phyloP scores from a whole-genome alignment of 352 stramenopile genomes.

The Phytophthora nicotianae region DNA sequence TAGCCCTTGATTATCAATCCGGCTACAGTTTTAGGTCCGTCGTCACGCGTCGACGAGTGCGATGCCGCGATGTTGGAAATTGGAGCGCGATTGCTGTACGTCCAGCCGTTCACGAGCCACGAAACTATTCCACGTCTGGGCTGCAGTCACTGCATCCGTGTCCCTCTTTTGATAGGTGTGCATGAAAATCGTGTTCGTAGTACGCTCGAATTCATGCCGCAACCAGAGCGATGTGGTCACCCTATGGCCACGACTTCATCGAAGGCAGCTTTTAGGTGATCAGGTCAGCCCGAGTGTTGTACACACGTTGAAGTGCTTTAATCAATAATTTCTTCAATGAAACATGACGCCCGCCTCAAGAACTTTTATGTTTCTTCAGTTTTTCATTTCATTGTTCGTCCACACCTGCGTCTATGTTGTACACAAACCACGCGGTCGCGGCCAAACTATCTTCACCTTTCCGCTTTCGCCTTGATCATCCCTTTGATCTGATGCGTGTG shows the following conservation, averaged over 20 bases:
- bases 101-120: conserved; percentile 9
- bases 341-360: neutral
- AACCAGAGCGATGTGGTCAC: conserved; percentile 3
- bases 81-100: conserved; percentile 7
- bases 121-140: conserved; percentile 6
- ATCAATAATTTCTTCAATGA: neutral
- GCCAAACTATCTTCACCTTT: conserved; percentile 11
- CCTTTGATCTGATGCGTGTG: conserved; percentile 22
- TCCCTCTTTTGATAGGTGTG: conserved; percentile 9
- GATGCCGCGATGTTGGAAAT: conserved; percentile 5
- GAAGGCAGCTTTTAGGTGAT: neutral
- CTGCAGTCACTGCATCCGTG: neutral
- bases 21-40: neutral
- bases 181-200: neutral
- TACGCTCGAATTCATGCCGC: neutral
- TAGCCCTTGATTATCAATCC: conserved; percentile 1
- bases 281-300: neutral
- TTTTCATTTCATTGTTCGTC: conserved; percentile 18
- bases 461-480: conserved; percentile 10
- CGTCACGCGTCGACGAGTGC: neutral
- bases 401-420: conserved; percentile 28
- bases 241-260: neutral
- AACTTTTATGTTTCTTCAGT: neutral
- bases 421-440: conserved; percentile 17
- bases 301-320: neutral